Evolutionary conservation across 2,329 filamentous ascomycete genomes (phyloP).

Genomic region (Aspergillus ibericus): DNA sequence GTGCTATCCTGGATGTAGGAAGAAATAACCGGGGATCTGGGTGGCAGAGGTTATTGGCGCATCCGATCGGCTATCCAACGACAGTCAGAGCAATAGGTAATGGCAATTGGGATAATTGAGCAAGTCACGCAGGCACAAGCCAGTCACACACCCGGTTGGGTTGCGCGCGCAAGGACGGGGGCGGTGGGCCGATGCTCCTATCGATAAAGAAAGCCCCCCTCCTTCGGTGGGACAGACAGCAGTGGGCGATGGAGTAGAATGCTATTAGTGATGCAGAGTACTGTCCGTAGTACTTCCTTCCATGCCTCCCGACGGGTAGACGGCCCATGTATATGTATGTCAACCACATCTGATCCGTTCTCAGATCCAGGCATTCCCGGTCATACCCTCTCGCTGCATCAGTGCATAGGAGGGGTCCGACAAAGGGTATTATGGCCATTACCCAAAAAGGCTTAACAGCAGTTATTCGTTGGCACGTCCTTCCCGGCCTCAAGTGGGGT

Average conservation of each 20-base stretch:
- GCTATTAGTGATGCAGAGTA: neutral
- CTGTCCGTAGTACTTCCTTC: no score
- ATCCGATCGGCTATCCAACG: neutral
- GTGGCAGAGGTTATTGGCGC: conserved; percentile 6
- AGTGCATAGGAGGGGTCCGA: neutral
- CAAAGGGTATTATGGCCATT: neutral
- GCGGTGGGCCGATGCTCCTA: conserved; percentile 24
- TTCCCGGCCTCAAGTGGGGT: conserved; percentile 14
- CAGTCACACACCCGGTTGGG: conserved; percentile 18
- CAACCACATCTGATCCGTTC: neutral
- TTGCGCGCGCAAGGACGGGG: conserved; percentile 7
- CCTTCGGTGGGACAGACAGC: conserved; percentile 16
- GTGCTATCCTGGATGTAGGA: no score
- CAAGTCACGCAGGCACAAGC: conserved; percentile 32
- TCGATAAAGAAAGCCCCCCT: conserved; percentile 34
- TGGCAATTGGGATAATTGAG: conserved; percentile 6
- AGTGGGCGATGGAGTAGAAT: neutral
- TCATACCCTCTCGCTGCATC: neutral
- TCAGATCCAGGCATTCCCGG: neutral
- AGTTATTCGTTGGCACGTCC: conserved; percentile 18
- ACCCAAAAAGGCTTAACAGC: neutral
- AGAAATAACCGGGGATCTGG: conserved; percentile 5
- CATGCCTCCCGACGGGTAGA: no score
- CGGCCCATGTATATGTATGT: neutral
- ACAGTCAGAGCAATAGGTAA: neutral